These are phyloP conservation scores for Mollisiaceae sp. DNA, from an alignment of 2,329 filamentous ascomycete species.

Conservation along the genomic window DNA sequence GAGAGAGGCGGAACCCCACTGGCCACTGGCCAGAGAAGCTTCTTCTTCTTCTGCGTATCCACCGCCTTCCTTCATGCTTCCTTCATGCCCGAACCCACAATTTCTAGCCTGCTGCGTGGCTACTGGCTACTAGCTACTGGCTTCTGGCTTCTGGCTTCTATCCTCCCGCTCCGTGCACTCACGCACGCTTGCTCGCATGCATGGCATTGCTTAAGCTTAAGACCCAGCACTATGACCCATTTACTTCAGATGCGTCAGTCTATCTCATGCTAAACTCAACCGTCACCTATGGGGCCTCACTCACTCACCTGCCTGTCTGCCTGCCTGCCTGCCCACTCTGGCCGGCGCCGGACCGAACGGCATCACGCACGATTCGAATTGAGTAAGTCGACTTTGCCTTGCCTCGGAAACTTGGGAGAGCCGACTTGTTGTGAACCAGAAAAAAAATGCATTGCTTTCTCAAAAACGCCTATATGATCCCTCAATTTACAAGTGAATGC, in stretches of 20 bases:
- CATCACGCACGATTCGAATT: neutral
- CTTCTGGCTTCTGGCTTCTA: no score
- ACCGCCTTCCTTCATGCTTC: slow-evolving; percentile 1
- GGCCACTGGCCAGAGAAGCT: neutral
- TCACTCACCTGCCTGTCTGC: no score
- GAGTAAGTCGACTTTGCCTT: no score
- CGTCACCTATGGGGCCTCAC: no score
- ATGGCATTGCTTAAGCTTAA: slow-evolving; percentile 5
- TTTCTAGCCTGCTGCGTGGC: no score
- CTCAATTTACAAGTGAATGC: slow-evolving; percentile 22
- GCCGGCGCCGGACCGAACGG: neutral
- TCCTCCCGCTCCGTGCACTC: neutral
- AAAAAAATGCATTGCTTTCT: slow-evolving; percentile 20
- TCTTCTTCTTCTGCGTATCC: no score
- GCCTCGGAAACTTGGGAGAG: neutral
- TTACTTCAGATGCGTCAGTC: neutral
- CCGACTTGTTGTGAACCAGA: neutral
- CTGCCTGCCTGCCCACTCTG: neutral
- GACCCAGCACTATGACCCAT: slow-evolving; percentile 2
- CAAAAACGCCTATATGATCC: slow-evolving; percentile 18
- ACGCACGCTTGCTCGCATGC: neutral
- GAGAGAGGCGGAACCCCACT: neutral
- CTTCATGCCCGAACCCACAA: no score
- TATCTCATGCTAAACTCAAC: neutral
- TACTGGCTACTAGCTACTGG: no score